Conservation (phyloP, 345 rosid genomes). For the Eucalyptus paniculata region DNA sequence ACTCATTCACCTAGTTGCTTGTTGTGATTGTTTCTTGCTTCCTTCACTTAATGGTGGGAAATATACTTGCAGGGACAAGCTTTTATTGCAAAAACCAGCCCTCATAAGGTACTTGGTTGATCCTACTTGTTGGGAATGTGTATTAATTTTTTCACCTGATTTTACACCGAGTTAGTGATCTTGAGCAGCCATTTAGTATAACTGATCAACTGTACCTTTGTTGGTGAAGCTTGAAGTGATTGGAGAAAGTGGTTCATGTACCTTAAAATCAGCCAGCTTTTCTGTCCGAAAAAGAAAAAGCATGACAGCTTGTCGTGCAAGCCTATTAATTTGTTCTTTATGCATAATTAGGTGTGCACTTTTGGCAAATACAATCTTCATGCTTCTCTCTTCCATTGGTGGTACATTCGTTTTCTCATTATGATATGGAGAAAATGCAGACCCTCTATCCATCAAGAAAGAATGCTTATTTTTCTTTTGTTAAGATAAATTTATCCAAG, state of each 20-base stretch:
- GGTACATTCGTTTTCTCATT: neutral
- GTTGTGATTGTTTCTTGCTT: neutral
- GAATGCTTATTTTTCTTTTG: neutral
- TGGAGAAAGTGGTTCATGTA: neutral
- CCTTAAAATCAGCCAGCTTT: neutral
- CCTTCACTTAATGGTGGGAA: neutral
- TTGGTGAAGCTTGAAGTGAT: neutral
- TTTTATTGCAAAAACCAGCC: constrained; percentile 40
- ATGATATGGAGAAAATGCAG: neutral
- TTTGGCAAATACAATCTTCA: neutral
- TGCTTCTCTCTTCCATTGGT: neutral
- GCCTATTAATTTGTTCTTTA: neutral
- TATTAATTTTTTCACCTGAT: neutral
- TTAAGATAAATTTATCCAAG: neutral
- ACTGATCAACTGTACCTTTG: neutral
- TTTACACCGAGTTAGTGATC: neutral
- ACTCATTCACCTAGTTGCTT: neutral
- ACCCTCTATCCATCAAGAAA: neutral
- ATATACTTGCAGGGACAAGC: constrained; percentile 25
- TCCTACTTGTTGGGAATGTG: neutral
- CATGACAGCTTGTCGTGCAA: neutral
- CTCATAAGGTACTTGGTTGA: constrained; percentile 43
- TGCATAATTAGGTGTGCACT: neutral
- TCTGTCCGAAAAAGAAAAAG: neutral
- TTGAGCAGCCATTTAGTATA: neutral